phyloP scores from a whole-genome alignment of 345 rosid species.

The Boechera stricta region DNA sequence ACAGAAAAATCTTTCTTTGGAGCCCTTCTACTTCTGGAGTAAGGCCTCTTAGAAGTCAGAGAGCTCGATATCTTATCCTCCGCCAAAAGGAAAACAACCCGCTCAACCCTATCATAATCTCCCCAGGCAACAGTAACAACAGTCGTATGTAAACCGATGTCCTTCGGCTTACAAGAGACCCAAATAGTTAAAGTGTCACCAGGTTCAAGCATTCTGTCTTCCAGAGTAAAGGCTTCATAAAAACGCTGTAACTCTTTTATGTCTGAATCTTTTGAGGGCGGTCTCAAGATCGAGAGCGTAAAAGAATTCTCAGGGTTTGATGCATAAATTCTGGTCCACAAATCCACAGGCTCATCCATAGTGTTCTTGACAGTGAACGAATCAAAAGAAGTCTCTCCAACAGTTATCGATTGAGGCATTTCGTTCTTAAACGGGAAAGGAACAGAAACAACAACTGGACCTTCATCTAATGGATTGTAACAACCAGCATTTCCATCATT shows the following conservation, averaged over 20 bases:
- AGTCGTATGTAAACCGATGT: conserved; percentile 71
- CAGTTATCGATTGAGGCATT: conserved; percentile 62
- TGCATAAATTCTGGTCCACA: conserved; percentile 72
- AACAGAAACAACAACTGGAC: conserved; percentile 62
- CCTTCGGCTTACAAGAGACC: conserved; percentile 77
- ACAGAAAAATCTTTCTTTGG: conserved; percentile 63
- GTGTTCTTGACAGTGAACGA: conserved; percentile 66
- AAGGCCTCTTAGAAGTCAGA: conserved; percentile 60
- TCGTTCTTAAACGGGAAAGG: conserved; percentile 72
- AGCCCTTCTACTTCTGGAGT: conserved; percentile 55
- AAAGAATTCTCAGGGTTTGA: conserved; percentile 67
- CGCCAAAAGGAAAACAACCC: conserved; percentile 73
- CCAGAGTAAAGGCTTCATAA: conserved; percentile 54
- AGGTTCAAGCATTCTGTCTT: conserved; percentile 83
- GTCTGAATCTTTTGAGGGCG: conserved; percentile 49
- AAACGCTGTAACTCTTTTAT: conserved; percentile 46
- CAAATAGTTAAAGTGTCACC: conserved; percentile 66
- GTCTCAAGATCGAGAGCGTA: conserved; percentile 71
- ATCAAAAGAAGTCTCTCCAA: conserved; percentile 63
- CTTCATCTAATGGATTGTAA: conserved; percentile 59
- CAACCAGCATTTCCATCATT: conserved; percentile 57
- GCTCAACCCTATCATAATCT: conserved; percentile 54
- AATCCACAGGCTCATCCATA: conserved; percentile 56
- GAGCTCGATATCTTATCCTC: conserved; percentile 78
- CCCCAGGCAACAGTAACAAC: conserved; percentile 65